These are phyloP conservation scores for Colletotrichum phormii DNA, from an alignment of 2,329 filamentous ascomycete species.

Conservation along the genomic window DNA sequence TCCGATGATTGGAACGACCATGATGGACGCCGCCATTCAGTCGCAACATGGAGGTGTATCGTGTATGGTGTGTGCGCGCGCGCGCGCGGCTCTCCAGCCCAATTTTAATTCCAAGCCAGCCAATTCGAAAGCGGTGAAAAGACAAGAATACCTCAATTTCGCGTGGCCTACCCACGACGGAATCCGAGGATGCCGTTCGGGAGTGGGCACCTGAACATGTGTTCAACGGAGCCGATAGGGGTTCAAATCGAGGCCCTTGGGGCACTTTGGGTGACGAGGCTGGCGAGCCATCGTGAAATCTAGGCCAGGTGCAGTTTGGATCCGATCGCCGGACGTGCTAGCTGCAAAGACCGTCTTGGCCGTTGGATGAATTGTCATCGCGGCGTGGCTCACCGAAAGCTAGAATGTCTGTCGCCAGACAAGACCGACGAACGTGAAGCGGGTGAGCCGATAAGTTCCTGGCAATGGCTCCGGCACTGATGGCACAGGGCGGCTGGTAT, in stretches of 20 bases:
- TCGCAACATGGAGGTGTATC: not conserved
- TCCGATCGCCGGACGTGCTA: not conserved
- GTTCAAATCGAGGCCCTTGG: not conserved
- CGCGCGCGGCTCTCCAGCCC: not conserved
- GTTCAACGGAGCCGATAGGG: not conserved
- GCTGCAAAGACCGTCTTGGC: constrained; percentile 7
- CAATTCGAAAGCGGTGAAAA: not conserved
- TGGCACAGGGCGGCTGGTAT: not conserved
- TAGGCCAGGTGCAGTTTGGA: constrained; percentile 13
- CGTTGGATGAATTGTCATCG: constrained; percentile 20
- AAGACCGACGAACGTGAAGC: not conserved
- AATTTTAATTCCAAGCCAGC: not conserved
- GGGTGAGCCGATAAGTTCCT: constrained; percentile 3
- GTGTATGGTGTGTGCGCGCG: too few species aligned
- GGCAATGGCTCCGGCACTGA: not conserved
- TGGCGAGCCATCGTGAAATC: constrained; percentile 1
- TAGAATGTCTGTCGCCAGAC: not conserved
- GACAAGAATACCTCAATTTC: not conserved
- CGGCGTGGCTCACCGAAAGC: constrained; percentile 4
- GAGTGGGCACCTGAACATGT: not conserved
- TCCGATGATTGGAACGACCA: not conserved
- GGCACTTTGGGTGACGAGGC: not conserved
- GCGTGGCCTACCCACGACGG: not conserved
- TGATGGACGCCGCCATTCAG: constrained; percentile 5
- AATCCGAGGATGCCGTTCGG: constrained; percentile 5